Conservation (phyloP, 768 basidiomycete species). For the Hemileccinum impolitum region DNA sequence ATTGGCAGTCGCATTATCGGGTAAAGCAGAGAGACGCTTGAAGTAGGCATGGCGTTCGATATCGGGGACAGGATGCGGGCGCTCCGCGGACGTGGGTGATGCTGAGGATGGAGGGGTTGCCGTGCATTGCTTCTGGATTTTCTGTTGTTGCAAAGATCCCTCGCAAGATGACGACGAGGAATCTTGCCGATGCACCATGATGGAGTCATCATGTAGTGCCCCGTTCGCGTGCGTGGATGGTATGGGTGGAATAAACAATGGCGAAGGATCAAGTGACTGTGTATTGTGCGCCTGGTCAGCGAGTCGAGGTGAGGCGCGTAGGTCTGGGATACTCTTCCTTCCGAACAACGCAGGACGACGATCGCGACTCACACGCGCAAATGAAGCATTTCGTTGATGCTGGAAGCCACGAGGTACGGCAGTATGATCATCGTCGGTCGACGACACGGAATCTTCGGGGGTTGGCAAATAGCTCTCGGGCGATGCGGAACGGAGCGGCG, state of each 20-base stretch:
- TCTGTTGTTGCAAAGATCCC: constrained; percentile 20
- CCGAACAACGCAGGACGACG: constrained; percentile 39
- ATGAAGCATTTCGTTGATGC: constrained; percentile 52
- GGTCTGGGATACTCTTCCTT: constrained; percentile 88
- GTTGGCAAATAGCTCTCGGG: constrained; percentile 55
- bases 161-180: constrained; percentile 39
- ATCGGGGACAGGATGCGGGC: constrained; percentile 47
- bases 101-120: constrained; percentile 34
- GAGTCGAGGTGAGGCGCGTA: constrained; percentile 50
- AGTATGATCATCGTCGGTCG: constrained; percentile 42
- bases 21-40: constrained; percentile 80
- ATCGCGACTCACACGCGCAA: constrained; percentile 38
- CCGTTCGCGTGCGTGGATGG: constrained; percentile 13
- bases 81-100: constrained; percentile 39
- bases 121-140: constrained; percentile 19
- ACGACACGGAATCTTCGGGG: constrained; percentile 52
- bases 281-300: constrained; percentile 26
- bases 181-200: constrained; percentile 45
- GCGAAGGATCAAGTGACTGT: constrained; percentile 26
- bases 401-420: constrained; percentile 25
- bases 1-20: constrained; percentile 54
- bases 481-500: constrained; percentile 47
- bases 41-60: constrained; percentile 91
- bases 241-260: constrained; percentile 6
- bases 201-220: constrained; percentile 27